Percentiles rank a stretch among this genome's conserved stretches.
Evolutionary conservation across 345 rosid genomes (phyloP).

Genomic region (Euphorbia peplus): DNA sequence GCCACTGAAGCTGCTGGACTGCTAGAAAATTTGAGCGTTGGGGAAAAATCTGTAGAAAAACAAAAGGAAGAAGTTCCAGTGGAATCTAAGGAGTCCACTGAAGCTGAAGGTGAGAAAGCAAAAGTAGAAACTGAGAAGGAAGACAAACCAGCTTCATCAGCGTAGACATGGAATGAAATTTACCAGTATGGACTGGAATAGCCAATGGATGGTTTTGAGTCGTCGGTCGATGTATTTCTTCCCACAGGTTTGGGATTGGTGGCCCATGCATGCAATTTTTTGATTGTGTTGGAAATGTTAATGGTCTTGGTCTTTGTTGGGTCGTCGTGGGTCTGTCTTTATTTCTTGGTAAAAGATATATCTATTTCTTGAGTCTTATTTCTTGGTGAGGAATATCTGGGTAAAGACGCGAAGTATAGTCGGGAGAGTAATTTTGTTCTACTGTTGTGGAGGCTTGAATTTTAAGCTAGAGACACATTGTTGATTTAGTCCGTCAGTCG

Average conservation of each 20-base stretch:
- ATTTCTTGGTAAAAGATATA: no score
- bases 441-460: neutral
- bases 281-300: conserved; percentile 6
- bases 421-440: neutral
- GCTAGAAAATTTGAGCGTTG: conserved; percentile 68
- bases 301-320: conserved; percentile 8
- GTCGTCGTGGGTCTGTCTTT: no score
- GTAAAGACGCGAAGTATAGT: neutral
- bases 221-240: neutral
- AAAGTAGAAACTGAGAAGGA: conserved; percentile 48
- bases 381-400: neutral
- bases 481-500: neutral
- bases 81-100: conserved; percentile 26
- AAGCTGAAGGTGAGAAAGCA: conserved; percentile 25
- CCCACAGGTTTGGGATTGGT: conserved; percentile 11
- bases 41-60: conserved; percentile 37
- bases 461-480: neutral
- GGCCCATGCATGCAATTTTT: neutral
- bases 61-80: conserved; percentile 30
- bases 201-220: neutral
- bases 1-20: conserved; percentile 64
- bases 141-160: conserved; percentile 39
- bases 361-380: no score
- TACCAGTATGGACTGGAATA: neutral
- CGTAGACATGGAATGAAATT: neutral